Evolutionary conservation across 2,329 filamentous ascomycete species (phyloP).

Genomic region (Stachybotrys elegans): DNA sequence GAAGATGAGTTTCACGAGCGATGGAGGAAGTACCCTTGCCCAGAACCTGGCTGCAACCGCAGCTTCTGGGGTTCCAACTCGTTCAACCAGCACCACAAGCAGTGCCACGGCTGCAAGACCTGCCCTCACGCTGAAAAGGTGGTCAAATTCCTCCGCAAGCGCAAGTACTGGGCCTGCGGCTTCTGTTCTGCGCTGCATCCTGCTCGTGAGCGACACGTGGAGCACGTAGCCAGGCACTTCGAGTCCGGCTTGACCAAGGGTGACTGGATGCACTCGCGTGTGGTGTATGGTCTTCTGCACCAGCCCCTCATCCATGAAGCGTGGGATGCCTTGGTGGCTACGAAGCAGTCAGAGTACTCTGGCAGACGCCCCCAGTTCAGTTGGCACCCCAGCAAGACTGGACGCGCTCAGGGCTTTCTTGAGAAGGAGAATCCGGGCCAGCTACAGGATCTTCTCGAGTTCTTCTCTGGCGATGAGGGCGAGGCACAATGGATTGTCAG

Average conservation of each 20-base stretch:
- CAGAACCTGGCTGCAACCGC: slow-evolving; percentile 58
- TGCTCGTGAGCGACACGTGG: slow-evolving; percentile 61
- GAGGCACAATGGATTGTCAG: slow-evolving; percentile 53
- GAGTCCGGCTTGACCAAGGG: slow-evolving; percentile 57
- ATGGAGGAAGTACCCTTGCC: slow-evolving; percentile 62
- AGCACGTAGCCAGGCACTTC: slow-evolving; percentile 64
- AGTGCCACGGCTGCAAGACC: slow-evolving; percentile 59
- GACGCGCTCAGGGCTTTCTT: slow-evolving; percentile 51
- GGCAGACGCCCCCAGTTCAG: slow-evolving; percentile 54
- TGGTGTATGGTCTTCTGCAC: slow-evolving; percentile 63
- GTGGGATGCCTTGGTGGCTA: slow-evolving; percentile 52
- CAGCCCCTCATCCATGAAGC: slow-evolving; percentile 57
- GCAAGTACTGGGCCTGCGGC: slow-evolving; percentile 64
- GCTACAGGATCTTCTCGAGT: slow-evolving; percentile 60
- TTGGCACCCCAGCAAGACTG: slow-evolving; percentile 55
- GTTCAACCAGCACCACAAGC: slow-evolving; percentile 64
- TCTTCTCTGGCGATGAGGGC: slow-evolving; percentile 53
- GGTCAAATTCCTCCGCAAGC: slow-evolving; percentile 57
- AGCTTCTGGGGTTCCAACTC: slow-evolving; percentile 65
- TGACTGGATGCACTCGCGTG: slow-evolving; percentile 66
- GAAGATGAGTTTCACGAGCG: slow-evolving; percentile 67
- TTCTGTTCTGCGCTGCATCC: slow-evolving; percentile 61
- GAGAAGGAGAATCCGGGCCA: slow-evolving; percentile 60
- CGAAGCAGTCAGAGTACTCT: slow-evolving; percentile 50
- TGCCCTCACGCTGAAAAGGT: slow-evolving; percentile 62